Conservation (phyloP, 2,329 filamentous ascomycete genomes). For the Penicillium freii region DNA sequence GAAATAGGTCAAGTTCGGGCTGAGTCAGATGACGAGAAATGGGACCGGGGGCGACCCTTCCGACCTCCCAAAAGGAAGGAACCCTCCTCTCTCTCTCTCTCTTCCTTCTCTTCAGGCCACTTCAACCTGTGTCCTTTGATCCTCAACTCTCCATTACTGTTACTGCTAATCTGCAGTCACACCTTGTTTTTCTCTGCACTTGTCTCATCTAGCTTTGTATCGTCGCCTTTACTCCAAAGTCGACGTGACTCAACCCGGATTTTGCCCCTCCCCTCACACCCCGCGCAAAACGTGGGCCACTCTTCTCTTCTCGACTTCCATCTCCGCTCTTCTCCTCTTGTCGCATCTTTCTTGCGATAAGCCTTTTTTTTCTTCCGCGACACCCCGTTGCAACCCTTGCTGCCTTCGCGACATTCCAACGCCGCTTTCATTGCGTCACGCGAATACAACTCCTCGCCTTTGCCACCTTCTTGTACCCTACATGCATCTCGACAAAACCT, state of each 20-base stretch:
- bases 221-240: neutral
- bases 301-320: constrained; percentile 13
- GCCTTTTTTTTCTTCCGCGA: neutral
- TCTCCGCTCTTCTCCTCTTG: neutral
- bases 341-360: neutral
- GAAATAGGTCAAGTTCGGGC: constrained; percentile 5
- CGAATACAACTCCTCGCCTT: constrained; percentile 3
- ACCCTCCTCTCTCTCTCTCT: neutral
- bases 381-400: neutral
- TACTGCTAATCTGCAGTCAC: neutral
- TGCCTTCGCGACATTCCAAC: constrained; percentile 15
- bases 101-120: neutral
- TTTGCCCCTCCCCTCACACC: constrained; percentile 16
- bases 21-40: constrained; percentile 12
- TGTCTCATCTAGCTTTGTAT: neutral
- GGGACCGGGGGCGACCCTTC: neutral
- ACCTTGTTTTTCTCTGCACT: neutral
- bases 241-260: constrained; percentile 24
- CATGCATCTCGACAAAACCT: constrained; percentile 2
- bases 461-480: constrained; percentile 5
- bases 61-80: neutral
- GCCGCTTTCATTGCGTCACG: constrained; percentile 22
- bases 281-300: constrained; percentile 25
- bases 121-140: constrained; percentile 4
- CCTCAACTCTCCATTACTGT: neutral